Evolutionary conservation across 179 eudicot species (phyloP), one percentile per base, ranked within the genome.

Genomic region (Heliamphora pulchella): DNA sequence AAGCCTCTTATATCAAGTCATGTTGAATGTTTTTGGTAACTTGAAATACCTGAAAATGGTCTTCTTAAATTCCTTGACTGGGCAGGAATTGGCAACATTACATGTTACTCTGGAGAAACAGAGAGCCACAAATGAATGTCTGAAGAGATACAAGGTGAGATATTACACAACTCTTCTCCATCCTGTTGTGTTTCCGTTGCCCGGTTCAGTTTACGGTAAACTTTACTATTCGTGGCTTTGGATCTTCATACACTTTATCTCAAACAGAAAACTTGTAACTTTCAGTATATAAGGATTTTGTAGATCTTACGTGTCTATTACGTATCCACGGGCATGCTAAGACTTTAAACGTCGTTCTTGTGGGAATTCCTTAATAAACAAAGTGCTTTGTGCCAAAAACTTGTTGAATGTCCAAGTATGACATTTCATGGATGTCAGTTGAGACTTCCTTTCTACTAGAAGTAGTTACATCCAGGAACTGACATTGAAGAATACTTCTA

Each of bases 71-170:
- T 77, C 43, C 48, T 62, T 78, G 62, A 4, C 22, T 57, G 15
- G 44, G 75, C 87, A 90, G 91, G 87, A 87, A 82, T 22, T 90
- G 54, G 87, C 78, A 39, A 67, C 82, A 6, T 8, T 58, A 50
- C 87, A 77, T 44, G 64, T 72, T 54, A 81, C 78, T 79, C 55
- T 87, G 71, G 87, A 80, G 83, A 82, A 79, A 76, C 84, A 86
- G 51, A 82, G 80, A 66, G 85, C 83, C 46, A 58, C 77, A 41
- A 89, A 90, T 71, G 82, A 82, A 59, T 80, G 72, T 39, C 78
- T 90, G 79, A 90, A 89, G 87, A 87, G 84, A 84, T 82, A 85
- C 77, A 90, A 87, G 93, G 93, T 90, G 64, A 79, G 20, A 61
- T 67, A 13, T 14, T 44, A 7, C 4, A 13, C 1, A 4, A 62